Conservation (phyloP, 192 early-diverging fungal species). For the Rhizophlyctis rosea region DNA sequence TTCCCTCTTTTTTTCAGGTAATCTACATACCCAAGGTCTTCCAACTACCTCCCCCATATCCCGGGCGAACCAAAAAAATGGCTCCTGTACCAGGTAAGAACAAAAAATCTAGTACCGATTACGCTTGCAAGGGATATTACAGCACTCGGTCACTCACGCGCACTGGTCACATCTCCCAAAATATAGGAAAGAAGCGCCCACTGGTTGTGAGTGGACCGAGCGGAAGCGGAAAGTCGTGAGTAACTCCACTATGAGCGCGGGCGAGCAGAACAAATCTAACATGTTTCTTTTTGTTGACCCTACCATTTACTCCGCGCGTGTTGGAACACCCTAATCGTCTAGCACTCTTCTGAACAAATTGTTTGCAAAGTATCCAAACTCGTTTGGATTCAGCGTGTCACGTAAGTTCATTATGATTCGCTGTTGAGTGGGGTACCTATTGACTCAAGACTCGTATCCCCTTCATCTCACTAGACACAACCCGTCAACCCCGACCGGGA, state of each 20-base stretch:
- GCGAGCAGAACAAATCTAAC: background rate
- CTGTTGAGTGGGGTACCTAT: background rate
- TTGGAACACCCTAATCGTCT: background rate
- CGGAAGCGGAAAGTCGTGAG: conserved; percentile 23
- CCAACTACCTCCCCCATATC: no score
- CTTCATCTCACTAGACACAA: conserved; percentile 34
- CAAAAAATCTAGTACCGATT: no score
- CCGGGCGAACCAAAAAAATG: no score
- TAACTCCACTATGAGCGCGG: no score
- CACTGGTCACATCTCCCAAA: no score
- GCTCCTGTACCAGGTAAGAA: no score
- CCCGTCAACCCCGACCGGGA: conserved; percentile 38
- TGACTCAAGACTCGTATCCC: background rate
- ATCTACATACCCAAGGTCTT: no score
- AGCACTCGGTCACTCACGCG: no score
- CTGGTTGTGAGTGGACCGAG: conserved; percentile 29
- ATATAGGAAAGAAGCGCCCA: conserved; percentile 1
- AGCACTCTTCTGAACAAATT: conserved; percentile 11
- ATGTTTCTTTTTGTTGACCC: background rate
- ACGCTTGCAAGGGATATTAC: no score
- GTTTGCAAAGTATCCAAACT: conserved; percentile 71
- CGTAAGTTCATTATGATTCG: conserved; percentile 22
- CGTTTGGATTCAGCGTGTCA: conserved; percentile 91
- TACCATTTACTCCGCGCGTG: background rate
- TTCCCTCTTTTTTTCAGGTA: no score